Conservation (phyloP, 2,329 filamentous ascomycete genomes). For the Alternaria ethzedia region DNA sequence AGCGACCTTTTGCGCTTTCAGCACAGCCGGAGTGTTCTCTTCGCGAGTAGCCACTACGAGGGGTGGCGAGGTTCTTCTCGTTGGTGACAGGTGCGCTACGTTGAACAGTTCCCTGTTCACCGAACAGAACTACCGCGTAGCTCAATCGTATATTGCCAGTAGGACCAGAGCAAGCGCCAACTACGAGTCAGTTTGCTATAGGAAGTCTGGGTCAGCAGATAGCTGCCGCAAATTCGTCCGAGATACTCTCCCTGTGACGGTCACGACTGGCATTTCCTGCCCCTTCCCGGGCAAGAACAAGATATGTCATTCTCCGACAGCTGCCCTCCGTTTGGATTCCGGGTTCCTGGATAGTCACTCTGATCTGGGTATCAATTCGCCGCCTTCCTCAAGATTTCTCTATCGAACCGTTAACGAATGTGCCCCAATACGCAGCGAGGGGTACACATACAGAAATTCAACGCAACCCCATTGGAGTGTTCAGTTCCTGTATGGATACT, state of each 20-base stretch:
- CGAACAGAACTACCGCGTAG: background rate
- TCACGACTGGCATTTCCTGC: background rate
- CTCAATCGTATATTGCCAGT: constrained; percentile 4
- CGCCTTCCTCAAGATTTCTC: constrained; percentile 25
- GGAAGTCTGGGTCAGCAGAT: background rate
- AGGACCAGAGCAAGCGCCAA: constrained; percentile 19
- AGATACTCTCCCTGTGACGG: background rate
- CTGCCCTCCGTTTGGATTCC: constrained; percentile 28
- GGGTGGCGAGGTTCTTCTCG: constrained; percentile 43
- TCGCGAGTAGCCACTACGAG: constrained; percentile 44
- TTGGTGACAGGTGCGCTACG: constrained; percentile 17
- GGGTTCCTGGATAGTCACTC: constrained; percentile 28
- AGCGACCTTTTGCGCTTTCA: constrained; percentile 20
- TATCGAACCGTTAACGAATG: constrained; percentile 27
- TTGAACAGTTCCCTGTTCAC: background rate
- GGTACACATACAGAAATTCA: constrained; percentile 4
- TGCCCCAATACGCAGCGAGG: constrained; percentile 26
- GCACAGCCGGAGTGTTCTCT: constrained; percentile 42
- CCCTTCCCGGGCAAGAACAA: background rate
- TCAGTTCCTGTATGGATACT: background rate
- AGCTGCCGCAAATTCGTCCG: background rate
- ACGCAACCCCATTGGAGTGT: background rate
- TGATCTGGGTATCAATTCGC: constrained; percentile 33
- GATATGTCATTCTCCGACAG: background rate
- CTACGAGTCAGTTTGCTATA: constrained; percentile 31